These are phyloP conservation scores for Biancaea sappan DNA, from an alignment of 306 rosid genomes.

Conservation along the genomic window DNA sequence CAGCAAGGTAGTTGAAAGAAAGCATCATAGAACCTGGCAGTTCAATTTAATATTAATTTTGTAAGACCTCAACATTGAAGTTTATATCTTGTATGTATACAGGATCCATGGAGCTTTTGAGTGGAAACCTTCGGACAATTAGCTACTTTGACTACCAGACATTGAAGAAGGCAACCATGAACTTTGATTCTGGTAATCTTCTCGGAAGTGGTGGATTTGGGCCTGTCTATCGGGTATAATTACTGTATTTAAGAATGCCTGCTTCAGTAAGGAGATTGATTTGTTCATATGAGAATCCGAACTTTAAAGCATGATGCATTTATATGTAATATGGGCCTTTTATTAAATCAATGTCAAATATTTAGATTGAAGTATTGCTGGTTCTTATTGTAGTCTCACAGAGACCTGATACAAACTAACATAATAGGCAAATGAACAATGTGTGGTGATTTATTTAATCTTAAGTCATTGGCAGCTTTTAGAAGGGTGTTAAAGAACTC, in stretches of 20 bases:
- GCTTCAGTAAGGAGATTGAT: conserved; percentile 1
- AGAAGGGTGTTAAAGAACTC: background rate
- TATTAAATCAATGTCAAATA: background rate
- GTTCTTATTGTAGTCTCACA: background rate
- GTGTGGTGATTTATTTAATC: background rate
- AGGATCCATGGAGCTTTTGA: conserved; percentile 57
- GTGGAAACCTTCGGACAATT: conserved; percentile 69
- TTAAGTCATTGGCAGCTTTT: background rate
- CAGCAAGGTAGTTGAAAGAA: conserved; percentile 49
- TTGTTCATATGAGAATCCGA: background rate
- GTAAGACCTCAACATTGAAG: conserved; percentile 4
- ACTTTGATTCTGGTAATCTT: conserved; percentile 62
- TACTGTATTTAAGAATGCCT: conserved; percentile 29
- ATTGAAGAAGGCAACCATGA: conserved; percentile 76
- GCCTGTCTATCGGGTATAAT: conserved; percentile 82
- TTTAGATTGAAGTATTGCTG: background rate
- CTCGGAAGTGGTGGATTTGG: conserved; percentile 99
- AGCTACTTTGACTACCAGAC: conserved; percentile 60
- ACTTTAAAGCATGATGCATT: background rate
- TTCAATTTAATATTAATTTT: background rate
- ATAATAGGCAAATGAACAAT: background rate
- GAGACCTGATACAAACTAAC: background rate
- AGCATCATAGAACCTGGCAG: background rate
- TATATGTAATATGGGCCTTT: background rate
- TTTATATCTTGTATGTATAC: conserved; percentile 26